Conservation (phyloP, 257 asterid species). For the Ilex aquifolium region DNA sequence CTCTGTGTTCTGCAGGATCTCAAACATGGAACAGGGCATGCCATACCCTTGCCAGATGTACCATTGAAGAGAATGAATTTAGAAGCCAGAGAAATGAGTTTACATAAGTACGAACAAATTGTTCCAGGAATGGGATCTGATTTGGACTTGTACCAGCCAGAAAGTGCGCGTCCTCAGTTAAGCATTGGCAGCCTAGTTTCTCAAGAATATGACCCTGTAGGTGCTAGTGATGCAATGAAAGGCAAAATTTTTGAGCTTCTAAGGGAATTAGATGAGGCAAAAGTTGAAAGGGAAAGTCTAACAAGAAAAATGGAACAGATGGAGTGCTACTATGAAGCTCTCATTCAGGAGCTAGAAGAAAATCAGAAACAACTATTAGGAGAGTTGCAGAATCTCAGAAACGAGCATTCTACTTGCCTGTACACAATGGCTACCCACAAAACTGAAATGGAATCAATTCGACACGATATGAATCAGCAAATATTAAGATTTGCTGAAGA, state of each 20-base stretch:
- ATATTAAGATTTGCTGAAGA: conserved; percentile 54
- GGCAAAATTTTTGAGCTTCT: conserved; percentile 73
- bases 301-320: conserved; percentile 78
- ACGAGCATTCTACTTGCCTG: conserved; percentile 76
- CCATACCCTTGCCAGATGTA: conserved; percentile 19
- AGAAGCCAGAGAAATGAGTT: conserved; percentile 22
- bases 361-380: conserved; percentile 78
- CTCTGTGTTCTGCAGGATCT: conserved; percentile 46
- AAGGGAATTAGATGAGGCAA: conserved; percentile 86
- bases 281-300: conserved; percentile 76
- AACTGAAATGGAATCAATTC: conserved; percentile 62
- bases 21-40: conserved; percentile 47
- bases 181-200: conserved; percentile 45
- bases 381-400: conserved; percentile 73
- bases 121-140: conserved; percentile 54
- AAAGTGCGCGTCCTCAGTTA: conserved; percentile 57
- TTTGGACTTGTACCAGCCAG: conserved; percentile 74
- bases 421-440: conserved; percentile 53
- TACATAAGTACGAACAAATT: conserved; percentile 24
- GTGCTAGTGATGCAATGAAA: conserved; percentile 63
- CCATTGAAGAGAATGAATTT: conserved; percentile 27
- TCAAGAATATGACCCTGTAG: conserved; percentile 41
- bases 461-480: conserved; percentile 55
- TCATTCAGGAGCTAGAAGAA: conserved; percentile 87
- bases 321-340: conserved; percentile 94